Evolutionary conservation across 1,284 basidiomycete species (phyloP).

Genomic region (Volvariella surrecta): DNA sequence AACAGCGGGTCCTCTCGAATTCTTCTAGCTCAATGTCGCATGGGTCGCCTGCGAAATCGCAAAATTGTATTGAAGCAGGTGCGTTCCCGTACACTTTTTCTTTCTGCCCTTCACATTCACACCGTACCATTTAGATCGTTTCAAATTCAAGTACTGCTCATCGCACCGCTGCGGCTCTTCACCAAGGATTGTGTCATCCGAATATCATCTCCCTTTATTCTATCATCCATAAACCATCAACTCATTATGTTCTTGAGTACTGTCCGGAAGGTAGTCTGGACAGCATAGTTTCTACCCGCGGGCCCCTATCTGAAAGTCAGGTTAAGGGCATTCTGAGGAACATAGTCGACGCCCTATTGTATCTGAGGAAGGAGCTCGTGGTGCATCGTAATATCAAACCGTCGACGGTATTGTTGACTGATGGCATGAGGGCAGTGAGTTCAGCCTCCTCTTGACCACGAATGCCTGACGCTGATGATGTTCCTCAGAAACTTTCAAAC

Average conservation of each 20-base stretch:
- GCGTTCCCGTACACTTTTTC: neutral
- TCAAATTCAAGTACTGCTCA: no score
- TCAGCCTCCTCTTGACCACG: neutral
- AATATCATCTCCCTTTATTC: constrained; percentile 40
- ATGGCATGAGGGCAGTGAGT: constrained; percentile 25
- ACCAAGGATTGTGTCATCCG: constrained; percentile 39
- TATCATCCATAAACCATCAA: constrained; percentile 23
- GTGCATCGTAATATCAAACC: constrained; percentile 29
- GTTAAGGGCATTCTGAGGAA: constrained; percentile 29
- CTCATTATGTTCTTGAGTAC: constrained; percentile 33
- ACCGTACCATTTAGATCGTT: no score
- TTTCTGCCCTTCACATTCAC: no score
- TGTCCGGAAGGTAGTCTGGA: constrained; percentile 33
- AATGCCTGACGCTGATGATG: neutral
- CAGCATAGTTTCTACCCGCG: constrained; percentile 19
- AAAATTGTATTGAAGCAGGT: constrained; percentile 11
- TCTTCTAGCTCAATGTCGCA: constrained; percentile 23
- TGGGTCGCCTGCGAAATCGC: constrained; percentile 13
- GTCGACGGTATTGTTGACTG: constrained; percentile 25
- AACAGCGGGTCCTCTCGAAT: constrained; percentile 20
- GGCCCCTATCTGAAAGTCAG: constrained; percentile 24
- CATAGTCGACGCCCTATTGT: constrained; percentile 32
- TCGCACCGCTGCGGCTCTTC: constrained; percentile 18
- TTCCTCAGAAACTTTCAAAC: constrained; percentile 31
- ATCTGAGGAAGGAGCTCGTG: constrained; percentile 31